Percentiles rank a stretch among this genome's conserved stretches.
Conservation (phyloP, 768 basidiomycete genomes). For the Kwoniella shandongensis region DNA sequence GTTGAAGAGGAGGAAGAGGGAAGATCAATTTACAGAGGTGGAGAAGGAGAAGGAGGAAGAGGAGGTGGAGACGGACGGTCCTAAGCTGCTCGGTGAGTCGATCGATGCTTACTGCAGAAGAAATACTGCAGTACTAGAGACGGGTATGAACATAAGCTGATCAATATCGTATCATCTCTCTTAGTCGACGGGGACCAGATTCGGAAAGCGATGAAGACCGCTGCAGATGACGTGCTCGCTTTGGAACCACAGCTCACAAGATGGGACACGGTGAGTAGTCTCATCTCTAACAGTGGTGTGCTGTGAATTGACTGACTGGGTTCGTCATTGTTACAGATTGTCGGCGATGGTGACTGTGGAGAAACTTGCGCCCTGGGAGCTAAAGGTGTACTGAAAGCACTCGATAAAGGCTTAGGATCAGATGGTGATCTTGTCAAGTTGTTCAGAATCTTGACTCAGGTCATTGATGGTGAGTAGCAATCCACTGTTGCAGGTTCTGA, state of each 20-base stretch:
- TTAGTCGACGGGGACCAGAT: constrained; percentile 21
- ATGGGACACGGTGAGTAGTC: constrained; percentile 47
- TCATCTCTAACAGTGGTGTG: constrained; percentile 1
- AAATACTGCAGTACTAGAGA: background rate
- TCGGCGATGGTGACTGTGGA: constrained; percentile 52
- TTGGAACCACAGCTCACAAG: constrained; percentile 45
- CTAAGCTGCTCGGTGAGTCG: constrained; percentile 36
- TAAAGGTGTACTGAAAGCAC: constrained; percentile 37
- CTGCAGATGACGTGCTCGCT: constrained; percentile 39
- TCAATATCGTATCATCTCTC: background rate
- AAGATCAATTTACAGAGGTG: constrained; percentile 40
- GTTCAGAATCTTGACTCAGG: constrained; percentile 44
- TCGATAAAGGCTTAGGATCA: constrained; percentile 35
- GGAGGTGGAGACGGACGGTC: constrained; percentile 18
- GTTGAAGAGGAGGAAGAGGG: constrained; percentile 28
- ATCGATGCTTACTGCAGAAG: background rate
- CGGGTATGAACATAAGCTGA: background rate
- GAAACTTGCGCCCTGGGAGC: constrained; percentile 49
- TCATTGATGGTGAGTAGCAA: constrained; percentile 44
- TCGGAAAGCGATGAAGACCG: constrained; percentile 36
- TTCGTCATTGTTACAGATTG: constrained; percentile 30
- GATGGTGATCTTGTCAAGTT: constrained; percentile 46
- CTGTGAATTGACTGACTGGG: background rate
- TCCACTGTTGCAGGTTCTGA: background rate
- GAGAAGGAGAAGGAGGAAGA: constrained; percentile 34